Percentiles rank a stretch among this genome's conserved stretches.
phyloP scores from a whole-genome alignment of 768 basidiomycete species.

The Lactarius quietus region DNA sequence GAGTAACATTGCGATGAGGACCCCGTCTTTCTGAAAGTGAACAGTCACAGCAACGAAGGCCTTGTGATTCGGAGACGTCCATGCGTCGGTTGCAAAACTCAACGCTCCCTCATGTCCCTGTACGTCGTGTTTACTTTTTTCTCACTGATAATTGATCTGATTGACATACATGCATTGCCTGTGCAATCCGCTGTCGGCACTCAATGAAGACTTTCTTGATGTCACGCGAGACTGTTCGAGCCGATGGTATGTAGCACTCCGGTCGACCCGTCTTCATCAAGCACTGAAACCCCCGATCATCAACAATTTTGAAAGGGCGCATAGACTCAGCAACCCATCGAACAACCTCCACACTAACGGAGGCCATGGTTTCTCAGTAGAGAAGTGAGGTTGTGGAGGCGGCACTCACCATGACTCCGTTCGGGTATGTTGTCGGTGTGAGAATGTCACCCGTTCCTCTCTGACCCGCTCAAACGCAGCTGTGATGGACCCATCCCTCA shows the following conservation, averaged over 20 bases:
- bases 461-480: too few species aligned
- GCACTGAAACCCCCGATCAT: slow-evolving; percentile 34
- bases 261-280: slow-evolving; percentile 37
- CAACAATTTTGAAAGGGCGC: slow-evolving; percentile 36
- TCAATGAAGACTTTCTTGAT: slow-evolving; percentile 19
- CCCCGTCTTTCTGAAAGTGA: not conserved
- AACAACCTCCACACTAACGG: slow-evolving; percentile 31
- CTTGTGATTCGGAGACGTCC: too few species aligned
- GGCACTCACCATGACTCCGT: too few species aligned
- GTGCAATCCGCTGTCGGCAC: too few species aligned
- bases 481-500: too few species aligned
- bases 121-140: too few species aligned
- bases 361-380: too few species aligned
- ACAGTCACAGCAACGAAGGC: not conserved
- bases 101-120: slow-evolving; percentile 20
- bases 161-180: too few species aligned
- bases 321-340: slow-evolving; percentile 36
- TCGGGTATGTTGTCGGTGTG: too few species aligned
- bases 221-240: slow-evolving; percentile 35
- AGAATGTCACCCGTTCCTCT: too few species aligned
- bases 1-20: not conserved
- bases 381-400: too few species aligned
- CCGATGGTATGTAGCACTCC: slow-evolving; percentile 35
- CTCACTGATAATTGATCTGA: too few species aligned
- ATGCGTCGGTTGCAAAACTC: not conserved